Conservation (phyloP, 2,329 filamentous ascomycete genomes). For the Colletotrichum noveboracense region DNA sequence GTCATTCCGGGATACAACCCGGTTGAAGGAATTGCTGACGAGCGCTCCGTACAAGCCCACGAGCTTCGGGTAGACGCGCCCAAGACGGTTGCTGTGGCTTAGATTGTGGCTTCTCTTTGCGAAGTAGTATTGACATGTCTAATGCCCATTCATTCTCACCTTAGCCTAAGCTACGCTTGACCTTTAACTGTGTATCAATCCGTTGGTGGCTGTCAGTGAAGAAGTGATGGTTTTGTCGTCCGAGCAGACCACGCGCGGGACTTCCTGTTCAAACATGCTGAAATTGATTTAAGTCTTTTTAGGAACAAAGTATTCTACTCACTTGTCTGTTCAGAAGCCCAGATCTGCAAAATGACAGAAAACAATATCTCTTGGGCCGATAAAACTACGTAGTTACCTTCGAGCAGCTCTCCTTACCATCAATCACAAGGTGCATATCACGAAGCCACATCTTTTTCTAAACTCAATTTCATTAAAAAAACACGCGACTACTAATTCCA, state of each 20-base stretch:
- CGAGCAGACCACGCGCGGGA: too few species aligned
- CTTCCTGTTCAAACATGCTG: too few species aligned
- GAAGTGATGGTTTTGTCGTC: background rate
- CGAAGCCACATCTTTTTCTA: background rate
- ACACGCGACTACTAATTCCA: background rate
- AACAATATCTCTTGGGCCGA: too few species aligned
- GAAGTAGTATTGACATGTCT: background rate
- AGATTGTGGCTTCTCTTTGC: background rate
- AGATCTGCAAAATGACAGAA: too few species aligned
- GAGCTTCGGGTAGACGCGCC: background rate
- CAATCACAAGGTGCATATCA: background rate
- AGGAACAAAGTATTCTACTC: too few species aligned
- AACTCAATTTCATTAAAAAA: background rate
- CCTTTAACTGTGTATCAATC: background rate
- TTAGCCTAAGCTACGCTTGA: background rate
- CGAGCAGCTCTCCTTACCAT: too few species aligned
- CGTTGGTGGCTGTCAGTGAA: background rate
- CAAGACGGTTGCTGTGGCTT: background rate
- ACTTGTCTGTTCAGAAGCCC: too few species aligned
- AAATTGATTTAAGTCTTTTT: too few species aligned
- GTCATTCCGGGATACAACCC: background rate
- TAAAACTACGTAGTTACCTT: too few species aligned
- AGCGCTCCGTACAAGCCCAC: background rate
- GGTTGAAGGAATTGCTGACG: background rate
- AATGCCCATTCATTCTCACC: background rate